A percentile compares a stretch with the other conserved stretches of the same genome.
Evolutionary conservation across 2,329 filamentous ascomycete genomes (phyloP).

Genomic region (Diaporthe velutina): DNA sequence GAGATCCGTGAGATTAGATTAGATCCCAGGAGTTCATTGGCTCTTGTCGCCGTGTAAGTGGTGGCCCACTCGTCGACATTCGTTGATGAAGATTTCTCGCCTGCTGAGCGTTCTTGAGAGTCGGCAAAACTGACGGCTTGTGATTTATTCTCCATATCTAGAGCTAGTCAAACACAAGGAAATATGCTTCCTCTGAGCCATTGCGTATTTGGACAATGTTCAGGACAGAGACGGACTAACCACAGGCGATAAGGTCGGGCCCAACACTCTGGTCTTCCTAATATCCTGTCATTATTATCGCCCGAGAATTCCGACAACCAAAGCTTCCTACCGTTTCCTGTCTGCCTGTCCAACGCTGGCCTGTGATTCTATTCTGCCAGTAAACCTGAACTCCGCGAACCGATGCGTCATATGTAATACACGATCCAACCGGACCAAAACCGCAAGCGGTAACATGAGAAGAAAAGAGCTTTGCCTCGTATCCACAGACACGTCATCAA

Average conservation of each 20-base stretch:
- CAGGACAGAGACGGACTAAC: slow-evolving; percentile 2
- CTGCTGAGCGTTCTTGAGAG: background rate
- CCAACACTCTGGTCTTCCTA: background rate
- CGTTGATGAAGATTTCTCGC: background rate
- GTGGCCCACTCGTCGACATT: background rate
- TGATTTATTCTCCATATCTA: background rate
- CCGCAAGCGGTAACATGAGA: slow-evolving; percentile 20
- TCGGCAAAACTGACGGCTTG: background rate
- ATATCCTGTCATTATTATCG: background rate
- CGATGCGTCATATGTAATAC: slow-evolving; percentile 37
- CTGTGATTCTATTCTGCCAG: slow-evolving; percentile 31
- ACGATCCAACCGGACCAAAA: slow-evolving; percentile 31
- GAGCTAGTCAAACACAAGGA: background rate
- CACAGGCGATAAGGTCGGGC: background rate
- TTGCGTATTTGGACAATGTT: background rate
- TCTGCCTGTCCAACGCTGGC: background rate
- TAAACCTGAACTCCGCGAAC: slow-evolving; percentile 34
- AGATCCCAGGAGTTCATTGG: slow-evolving; percentile 35
- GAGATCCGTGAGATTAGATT: slow-evolving; percentile 38
- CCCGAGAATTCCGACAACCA: background rate
- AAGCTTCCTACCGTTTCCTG: slow-evolving; percentile 1
- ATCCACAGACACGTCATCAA: slow-evolving; percentile 14
- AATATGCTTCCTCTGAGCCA: background rate
- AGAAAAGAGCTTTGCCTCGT: slow-evolving; percentile 4
- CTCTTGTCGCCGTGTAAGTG: slow-evolving; percentile 13